These are phyloP conservation scores for Emergomyces orientalis DNA, from an alignment of 2,329 filamentous ascomycete genomes.

Conservation along the genomic window DNA sequence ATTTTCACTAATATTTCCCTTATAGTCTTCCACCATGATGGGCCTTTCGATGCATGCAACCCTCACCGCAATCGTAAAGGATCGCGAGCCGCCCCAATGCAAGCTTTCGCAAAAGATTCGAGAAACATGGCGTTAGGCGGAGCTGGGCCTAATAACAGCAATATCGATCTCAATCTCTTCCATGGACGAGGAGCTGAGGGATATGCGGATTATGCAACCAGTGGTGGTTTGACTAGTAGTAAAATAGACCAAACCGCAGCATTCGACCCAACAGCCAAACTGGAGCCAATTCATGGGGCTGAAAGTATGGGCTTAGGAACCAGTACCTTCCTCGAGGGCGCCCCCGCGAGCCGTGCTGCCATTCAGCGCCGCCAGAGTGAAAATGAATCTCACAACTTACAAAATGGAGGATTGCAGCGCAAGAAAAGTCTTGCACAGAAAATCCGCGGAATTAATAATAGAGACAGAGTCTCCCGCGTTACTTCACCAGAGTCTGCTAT, in stretches of 20 bases:
- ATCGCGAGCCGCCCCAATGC: conserved; percentile 79
- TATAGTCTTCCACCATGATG: conserved; percentile 91
- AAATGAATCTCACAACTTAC: conserved; percentile 41
- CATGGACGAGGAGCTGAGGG: conserved; percentile 80
- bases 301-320: conserved; percentile 79
- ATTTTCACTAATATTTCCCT: neutral
- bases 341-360: conserved; percentile 71
- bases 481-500: conserved; percentile 44
- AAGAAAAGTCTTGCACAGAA: conserved; percentile 95
- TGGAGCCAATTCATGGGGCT: conserved; percentile 71
- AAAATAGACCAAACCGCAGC: conserved; percentile 31
- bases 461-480: conserved; percentile 49
- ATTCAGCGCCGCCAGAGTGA: conserved; percentile 69
- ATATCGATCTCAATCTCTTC: conserved; percentile 78
- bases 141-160: conserved; percentile 69
- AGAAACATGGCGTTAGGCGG: conserved; percentile 88
- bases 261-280: conserved; percentile 60
- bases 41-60: conserved; percentile 93
- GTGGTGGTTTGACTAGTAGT: conserved; percentile 26
- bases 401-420: conserved; percentile 56
- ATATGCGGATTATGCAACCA: conserved; percentile 64
- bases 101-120: conserved; percentile 87
- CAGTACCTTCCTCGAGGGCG: conserved; percentile 90
- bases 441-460: conserved; percentile 70
- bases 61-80: conserved; percentile 84